Percentiles rank a stretch among this genome's conserved stretches.
Evolutionary conservation across 2,329 filamentous ascomycete species (phyloP).

Genomic region (Neonectria hederae): DNA sequence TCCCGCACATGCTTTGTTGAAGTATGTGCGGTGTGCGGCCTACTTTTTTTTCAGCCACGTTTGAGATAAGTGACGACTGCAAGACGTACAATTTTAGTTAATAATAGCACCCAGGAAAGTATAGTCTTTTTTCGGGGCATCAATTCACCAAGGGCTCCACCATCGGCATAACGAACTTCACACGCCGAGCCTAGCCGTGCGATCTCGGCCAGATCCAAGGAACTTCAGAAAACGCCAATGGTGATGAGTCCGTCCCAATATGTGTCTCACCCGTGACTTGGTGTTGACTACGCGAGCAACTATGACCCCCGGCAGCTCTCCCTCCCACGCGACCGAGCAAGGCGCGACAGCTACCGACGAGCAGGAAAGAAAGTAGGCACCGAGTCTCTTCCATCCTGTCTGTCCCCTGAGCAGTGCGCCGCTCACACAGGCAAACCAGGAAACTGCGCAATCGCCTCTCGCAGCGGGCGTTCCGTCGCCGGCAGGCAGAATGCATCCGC

Average conservation of each 20-base stretch:
- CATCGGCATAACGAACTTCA: neutral
- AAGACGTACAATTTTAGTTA: no score
- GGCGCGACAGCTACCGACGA: slow-evolving; percentile 8
- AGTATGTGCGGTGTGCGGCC: neutral
- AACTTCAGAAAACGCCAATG: neutral
- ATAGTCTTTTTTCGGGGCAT: no score
- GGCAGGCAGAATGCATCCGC: slow-evolving; percentile 43
- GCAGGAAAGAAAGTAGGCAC: slow-evolving; percentile 22
- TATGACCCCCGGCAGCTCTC: neutral
- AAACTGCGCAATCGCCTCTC: slow-evolving; percentile 47
- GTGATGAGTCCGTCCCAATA: neutral
- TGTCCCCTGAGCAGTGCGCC: neutral
- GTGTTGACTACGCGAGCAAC: neutral
- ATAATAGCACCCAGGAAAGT: no score
- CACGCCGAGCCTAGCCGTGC: slow-evolving; percentile 4
- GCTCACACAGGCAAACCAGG: slow-evolving; percentile 25
- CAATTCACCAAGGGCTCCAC: no score
- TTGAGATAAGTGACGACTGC: neutral
- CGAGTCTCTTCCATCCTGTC: neutral
- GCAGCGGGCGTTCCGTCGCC: slow-evolving; percentile 45
- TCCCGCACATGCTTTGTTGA: neutral
- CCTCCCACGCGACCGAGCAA: neutral
- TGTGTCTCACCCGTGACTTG: neutral
- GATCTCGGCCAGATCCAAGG: neutral
- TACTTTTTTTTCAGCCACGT: neutral